Conservation (phyloP, 345 rosid genomes). For the Brassica nigra region DNA sequence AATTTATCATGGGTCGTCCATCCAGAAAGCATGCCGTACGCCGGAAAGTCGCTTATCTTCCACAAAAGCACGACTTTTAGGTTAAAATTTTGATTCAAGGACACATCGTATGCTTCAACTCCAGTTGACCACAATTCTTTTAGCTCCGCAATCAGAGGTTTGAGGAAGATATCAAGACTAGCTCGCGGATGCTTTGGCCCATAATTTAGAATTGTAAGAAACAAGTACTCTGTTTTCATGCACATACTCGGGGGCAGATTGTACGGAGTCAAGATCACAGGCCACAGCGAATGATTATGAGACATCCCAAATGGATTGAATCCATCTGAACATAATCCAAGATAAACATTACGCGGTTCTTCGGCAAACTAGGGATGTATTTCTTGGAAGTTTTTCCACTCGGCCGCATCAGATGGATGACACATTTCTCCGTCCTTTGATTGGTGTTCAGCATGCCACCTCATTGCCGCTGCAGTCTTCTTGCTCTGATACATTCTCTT, state of each 20-base stretch:
- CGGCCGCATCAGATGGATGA: neutral
- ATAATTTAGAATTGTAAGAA: neutral
- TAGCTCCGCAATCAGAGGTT: neutral
- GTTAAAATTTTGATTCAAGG: neutral
- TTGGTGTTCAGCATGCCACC: neutral
- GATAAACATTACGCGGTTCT: neutral
- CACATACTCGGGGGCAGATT: neutral
- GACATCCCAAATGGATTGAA: neutral
- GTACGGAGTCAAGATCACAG: neutral
- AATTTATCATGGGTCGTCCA: neutral
- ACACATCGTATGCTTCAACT: neutral
- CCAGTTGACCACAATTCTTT: neutral
- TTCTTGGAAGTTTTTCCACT: neutral
- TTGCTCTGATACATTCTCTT: neutral
- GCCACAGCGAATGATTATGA: neutral
- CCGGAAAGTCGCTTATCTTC: neutral
- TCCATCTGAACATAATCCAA: neutral
- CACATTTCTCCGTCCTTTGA: neutral
- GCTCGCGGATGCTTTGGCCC: neutral
- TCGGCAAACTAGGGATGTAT: too few relatives aligned
- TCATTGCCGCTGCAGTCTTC: neutral
- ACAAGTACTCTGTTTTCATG: neutral
- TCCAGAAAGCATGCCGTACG: neutral
- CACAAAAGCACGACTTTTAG: neutral
- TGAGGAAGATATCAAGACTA: neutral